These are phyloP conservation scores for Suaeda aralocaspica DNA, from an alignment of 148 eudicot genomes.

Conservation along the genomic window DNA sequence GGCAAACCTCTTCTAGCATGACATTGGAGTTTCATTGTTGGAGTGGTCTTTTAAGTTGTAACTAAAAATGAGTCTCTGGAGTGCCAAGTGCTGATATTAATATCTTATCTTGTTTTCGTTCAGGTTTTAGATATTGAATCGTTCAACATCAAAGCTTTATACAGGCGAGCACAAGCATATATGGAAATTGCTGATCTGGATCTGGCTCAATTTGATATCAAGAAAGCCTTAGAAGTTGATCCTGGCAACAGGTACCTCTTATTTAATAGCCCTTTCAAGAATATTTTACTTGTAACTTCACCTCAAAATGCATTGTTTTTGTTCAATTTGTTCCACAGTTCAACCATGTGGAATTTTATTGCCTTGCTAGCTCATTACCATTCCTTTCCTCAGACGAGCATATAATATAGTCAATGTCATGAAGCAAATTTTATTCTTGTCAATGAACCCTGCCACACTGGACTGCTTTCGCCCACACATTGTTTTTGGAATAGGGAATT, in stretches of 20 bases:
- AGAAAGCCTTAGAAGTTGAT: conserved; percentile 58
- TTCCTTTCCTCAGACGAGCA: no score
- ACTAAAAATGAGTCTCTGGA: background rate
- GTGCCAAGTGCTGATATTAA: background rate
- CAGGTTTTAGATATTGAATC: conserved; percentile 56
- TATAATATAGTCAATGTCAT: no score
- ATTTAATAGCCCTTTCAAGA: background rate
- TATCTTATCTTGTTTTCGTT: background rate
- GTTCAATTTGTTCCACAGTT: background rate
- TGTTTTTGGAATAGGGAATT: no score
- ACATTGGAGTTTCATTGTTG: background rate
- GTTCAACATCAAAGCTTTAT: conserved; percentile 58
- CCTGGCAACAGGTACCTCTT: conserved; percentile 48
- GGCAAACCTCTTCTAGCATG: no score
- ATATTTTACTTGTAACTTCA: background rate
- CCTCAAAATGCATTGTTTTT: background rate
- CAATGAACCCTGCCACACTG: no score
- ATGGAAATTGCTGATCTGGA: conserved; percentile 43
- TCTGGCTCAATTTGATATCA: conserved; percentile 58
- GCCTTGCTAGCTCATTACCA: background rate
- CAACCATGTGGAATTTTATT: background rate
- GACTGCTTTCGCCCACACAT: no score
- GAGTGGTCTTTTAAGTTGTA: background rate
- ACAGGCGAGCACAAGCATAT: conserved; percentile 58
- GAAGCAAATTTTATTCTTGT: no score